Base-by-base conservation (phyloP, 345 rosid species). In the Ceriops zippeliana region DNA sequence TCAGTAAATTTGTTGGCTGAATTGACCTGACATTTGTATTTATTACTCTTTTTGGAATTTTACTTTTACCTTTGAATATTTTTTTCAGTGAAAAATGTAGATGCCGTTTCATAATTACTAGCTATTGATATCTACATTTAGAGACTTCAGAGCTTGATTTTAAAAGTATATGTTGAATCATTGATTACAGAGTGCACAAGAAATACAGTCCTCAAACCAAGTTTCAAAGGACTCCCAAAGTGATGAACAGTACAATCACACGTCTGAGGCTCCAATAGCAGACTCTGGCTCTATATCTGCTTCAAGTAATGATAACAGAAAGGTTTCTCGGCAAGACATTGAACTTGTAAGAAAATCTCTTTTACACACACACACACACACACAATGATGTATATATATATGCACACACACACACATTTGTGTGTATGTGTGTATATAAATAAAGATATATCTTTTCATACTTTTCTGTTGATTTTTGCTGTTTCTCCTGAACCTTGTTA, bases 311-410 rank as follows among this genome's bases (percentile, higher is more conserved):
- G 96, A 96, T 57, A 69, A 83, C 72, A 84, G 85, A 78, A 91
- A 86, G 80, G 99, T 96, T 80, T 91, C 99, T 38, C 90, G 93
- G 46, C 88, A 91, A 81, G 99, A 95, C 78, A 95, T 91, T 61
- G 97, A 91, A 86, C 93, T 91, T 82, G 99, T 95, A 76, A 65
- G 82, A 37, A 47, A 66, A 62, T n/a, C 2, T n/a, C 30, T 10
- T 38, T 2, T 1, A 38, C 46, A 9, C 11, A 13, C 49, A 42
- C 19, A 13, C 19, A 13, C 1, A 13, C 15, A 15, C 7, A 0
- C 10, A 42, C 7, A 42, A 22, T 22, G 24, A 22, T 22, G 24
- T 22, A 0, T 22, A 22, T 22, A 22, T 22, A 22, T 22, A 22
- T 22, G 3, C 7, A 0, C 10, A 42, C 7, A 42, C 1, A 42